Conservation (phyloP, 2,329 filamentous ascomycete species). For the Pseudogymnoascus sp. region DNA sequence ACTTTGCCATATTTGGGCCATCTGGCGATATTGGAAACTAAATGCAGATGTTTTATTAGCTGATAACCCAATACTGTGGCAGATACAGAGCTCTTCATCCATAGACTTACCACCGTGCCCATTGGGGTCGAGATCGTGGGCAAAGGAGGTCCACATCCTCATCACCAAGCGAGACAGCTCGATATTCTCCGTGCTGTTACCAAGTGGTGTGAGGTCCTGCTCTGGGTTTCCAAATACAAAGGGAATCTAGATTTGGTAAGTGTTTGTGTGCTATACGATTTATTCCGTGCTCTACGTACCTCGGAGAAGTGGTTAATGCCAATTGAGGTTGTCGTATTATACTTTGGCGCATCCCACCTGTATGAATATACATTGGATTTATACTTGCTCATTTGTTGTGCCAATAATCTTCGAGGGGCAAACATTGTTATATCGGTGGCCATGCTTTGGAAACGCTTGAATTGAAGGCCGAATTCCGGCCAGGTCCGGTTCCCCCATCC, state of each 20-base stretch:
- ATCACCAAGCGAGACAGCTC: conserved; percentile 15
- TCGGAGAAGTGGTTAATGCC: conserved; percentile 23
- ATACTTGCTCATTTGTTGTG: neutral
- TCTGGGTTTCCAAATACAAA: neutral
- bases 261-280: neutral
- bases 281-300: neutral
- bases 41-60: neutral
- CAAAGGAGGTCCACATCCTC: conserved; percentile 17
- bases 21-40: conserved; percentile 26
- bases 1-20: conserved; percentile 37
- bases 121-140: conserved; percentile 18
- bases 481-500: conserved; percentile 4
- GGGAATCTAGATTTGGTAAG: neutral
- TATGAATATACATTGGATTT: neutral
- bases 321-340: neutral
- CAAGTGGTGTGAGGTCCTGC: neutral
- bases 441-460: conserved; percentile 11
- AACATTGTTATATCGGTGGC: neutral
- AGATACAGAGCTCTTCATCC: neutral
- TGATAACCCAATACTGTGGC: neutral
- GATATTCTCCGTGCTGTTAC: neutral
- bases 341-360: conserved; percentile 5
- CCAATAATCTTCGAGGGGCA: neutral
- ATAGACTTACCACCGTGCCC: conserved; percentile 14
- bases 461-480: conserved; percentile 14